Percentiles rank a stretch among this genome's conserved stretches.
Conservation (phyloP, 768 basidiomycete species). For the Psilocybe azurescens region DNA sequence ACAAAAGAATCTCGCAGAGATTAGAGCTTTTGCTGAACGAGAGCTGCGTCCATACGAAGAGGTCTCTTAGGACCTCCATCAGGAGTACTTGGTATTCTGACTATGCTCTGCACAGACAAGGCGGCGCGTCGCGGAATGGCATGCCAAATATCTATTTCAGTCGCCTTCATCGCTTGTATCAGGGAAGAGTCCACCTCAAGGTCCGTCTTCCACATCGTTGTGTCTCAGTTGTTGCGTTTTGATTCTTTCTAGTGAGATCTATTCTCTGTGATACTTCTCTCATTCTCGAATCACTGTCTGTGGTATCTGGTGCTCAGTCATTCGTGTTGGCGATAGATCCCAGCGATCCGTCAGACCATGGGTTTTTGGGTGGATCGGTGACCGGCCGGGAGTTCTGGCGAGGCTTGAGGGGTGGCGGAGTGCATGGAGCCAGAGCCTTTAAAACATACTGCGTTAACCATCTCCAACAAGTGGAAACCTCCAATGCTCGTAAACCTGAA, state of each 20-base stretch:
- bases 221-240: not conserved
- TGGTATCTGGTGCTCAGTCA: slow-evolving; percentile 58
- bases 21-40: slow-evolving; percentile 64
- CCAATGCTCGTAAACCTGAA: slow-evolving; percentile 6
- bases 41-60: slow-evolving; percentile 65
- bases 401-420: slow-evolving; percentile 61
- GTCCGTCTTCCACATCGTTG: not conserved
- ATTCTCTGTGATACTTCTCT: slow-evolving; percentile 55
- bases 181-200: slow-evolving; percentile 12
- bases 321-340: slow-evolving; percentile 69
- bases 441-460: slow-evolving; percentile 48
- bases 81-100: slow-evolving; percentile 28
- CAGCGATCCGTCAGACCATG: slow-evolving; percentile 45
- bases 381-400: slow-evolving; percentile 72
- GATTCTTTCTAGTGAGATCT: slow-evolving; percentile 42
- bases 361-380: slow-evolving; percentile 69
- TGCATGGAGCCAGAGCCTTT: slow-evolving; percentile 60
- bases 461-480: slow-evolving; percentile 13
- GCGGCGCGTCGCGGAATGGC: slow-evolving; percentile 66
- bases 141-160: slow-evolving; percentile 62
- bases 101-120: slow-evolving; percentile 42
- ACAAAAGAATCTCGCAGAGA: slow-evolving; percentile 59
- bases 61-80: slow-evolving; percentile 41
- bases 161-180: slow-evolving; percentile 9
- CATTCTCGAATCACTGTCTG: slow-evolving; percentile 57